phyloP scores from a whole-genome alignment of 768 basidiomycete species.

The Leccinum subgranulosum region DNA sequence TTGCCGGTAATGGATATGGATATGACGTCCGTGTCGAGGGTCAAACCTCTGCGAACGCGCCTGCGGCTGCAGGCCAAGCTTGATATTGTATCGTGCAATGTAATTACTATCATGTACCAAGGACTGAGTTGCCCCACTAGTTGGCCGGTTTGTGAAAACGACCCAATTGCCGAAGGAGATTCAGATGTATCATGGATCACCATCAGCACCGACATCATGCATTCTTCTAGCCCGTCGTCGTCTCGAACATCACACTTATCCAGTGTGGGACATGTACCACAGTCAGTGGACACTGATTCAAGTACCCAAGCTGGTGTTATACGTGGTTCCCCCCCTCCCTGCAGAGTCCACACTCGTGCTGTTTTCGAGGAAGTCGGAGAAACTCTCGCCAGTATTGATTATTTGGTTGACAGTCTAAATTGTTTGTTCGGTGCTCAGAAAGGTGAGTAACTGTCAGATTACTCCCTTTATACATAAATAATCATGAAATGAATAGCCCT shows the following conservation, averaged over 20 bases:
- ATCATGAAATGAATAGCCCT: not conserved
- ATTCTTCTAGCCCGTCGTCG: too few relatives aligned
- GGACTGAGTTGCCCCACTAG: too few relatives aligned
- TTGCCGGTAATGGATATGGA: slow-evolving; percentile 74
- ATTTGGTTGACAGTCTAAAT: not conserved
- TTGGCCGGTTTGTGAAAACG: too few relatives aligned
- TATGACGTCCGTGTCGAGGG: slow-evolving; percentile 70
- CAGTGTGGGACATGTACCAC: too few relatives aligned
- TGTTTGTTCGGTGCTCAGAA: not conserved
- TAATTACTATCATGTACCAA: too few relatives aligned
- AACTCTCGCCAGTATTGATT: not conserved
- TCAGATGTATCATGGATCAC: too few relatives aligned
- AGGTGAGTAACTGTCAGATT: not conserved
- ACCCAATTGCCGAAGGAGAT: too few relatives aligned
- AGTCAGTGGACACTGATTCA: too few relatives aligned
- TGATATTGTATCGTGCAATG: slow-evolving; percentile 26
- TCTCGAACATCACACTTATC: too few relatives aligned
- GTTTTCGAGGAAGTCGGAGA: not conserved
- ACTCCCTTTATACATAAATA: not conserved
- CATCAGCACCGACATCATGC: too few relatives aligned
- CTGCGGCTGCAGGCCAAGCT: slow-evolving; percentile 31
- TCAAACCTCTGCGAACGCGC: slow-evolving; percentile 50
- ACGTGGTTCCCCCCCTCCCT: too few relatives aligned
- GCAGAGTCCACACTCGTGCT: not conserved
- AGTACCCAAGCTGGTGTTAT: too few relatives aligned